Evolutionary conservation across 2,329 filamentous ascomycete species (phyloP).

Genomic region (Fonsecaea erecta): DNA sequence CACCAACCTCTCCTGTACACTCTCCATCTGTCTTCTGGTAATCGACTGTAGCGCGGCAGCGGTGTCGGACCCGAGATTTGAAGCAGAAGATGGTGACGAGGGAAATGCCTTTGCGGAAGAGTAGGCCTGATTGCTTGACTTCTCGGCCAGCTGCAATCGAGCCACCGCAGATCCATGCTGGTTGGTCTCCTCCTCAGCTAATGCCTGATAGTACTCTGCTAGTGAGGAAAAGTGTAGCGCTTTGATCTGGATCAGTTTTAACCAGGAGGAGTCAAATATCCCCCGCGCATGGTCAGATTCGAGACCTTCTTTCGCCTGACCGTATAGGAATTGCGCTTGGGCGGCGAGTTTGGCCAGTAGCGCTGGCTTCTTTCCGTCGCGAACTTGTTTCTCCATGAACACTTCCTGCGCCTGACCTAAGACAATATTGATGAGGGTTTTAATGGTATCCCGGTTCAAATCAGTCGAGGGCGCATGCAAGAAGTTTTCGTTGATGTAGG

Average conservation of each 20-base stretch:
- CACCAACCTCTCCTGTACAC: constrained; percentile 77
- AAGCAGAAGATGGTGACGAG: constrained; percentile 73
- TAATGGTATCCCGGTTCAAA: constrained; percentile 91
- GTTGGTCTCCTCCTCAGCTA: constrained; percentile 87
- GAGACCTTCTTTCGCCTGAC: constrained; percentile 83
- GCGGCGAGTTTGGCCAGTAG: constrained; percentile 90
- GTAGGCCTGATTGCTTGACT: constrained; percentile 76
- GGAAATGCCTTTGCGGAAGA: constrained; percentile 80
- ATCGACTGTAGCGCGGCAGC: constrained; percentile 75
- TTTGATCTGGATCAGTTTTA: constrained; percentile 74
- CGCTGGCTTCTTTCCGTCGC: constrained; percentile 89
- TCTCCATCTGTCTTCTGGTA: constrained; percentile 78
- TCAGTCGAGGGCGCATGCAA: constrained; percentile 96
- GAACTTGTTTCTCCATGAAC: constrained; percentile 93
- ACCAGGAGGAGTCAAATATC: constrained; percentile 94
- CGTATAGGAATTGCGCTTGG: constrained; percentile 85
- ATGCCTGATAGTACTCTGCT: constrained; percentile 90
- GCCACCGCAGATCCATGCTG: constrained; percentile 84
- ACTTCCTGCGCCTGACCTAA: constrained; percentile 96
- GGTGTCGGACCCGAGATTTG: constrained; percentile 82
- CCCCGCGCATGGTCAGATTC: constrained; percentile 91
- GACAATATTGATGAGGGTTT: constrained; percentile 89
- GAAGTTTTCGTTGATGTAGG: constrained; percentile 99
- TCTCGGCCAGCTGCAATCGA: constrained; percentile 79
- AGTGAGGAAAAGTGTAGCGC: constrained; percentile 79